These are phyloP conservation scores for Triticum urartu DNA, from an alignment of 176 grass and related monocot species.

Conservation along the genomic window DNA sequence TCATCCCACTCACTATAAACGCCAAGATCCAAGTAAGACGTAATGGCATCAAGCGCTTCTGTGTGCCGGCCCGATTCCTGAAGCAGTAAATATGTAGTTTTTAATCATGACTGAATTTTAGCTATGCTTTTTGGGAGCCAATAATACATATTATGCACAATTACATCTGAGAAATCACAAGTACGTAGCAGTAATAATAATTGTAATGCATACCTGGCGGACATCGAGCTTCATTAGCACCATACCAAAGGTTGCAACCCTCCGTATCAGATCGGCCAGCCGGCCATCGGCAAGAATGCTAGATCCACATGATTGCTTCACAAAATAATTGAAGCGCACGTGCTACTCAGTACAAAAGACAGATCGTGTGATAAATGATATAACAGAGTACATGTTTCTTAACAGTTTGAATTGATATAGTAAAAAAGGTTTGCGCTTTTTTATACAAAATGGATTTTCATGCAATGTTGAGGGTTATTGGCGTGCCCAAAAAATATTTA, in stretches of 20 bases:
- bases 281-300: slow-evolving; percentile 76
- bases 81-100: not conserved
- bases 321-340: slow-evolving; percentile 16
- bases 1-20: slow-evolving; percentile 90
- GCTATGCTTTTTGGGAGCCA: not conserved
- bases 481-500: too few species aligned
- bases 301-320: slow-evolving; percentile 88
- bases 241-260: slow-evolving; percentile 89
- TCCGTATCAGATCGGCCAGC: slow-evolving; percentile 87
- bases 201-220: slow-evolving; percentile 55
- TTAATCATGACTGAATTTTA: not conserved
- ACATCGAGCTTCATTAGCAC: slow-evolving; percentile 90
- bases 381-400: not conserved
- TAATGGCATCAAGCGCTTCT: slow-evolving; percentile 81
- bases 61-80: slow-evolving; percentile 85
- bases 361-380: not conserved
- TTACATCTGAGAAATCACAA: not conserved
- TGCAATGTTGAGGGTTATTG: not conserved
- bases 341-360: not conserved
- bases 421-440: not conserved
- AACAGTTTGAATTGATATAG: not conserved
- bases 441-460: not conserved
- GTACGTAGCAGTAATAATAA: not conserved
- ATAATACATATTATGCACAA: not conserved
- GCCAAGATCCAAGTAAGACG: slow-evolving; percentile 81